Percentiles rank a stretch among this genome's conserved stretches.
These are phyloP conservation scores for Gossypium ekmanianum DNA, from an alignment of 345 rosid species.

Conservation along the genomic window DNA sequence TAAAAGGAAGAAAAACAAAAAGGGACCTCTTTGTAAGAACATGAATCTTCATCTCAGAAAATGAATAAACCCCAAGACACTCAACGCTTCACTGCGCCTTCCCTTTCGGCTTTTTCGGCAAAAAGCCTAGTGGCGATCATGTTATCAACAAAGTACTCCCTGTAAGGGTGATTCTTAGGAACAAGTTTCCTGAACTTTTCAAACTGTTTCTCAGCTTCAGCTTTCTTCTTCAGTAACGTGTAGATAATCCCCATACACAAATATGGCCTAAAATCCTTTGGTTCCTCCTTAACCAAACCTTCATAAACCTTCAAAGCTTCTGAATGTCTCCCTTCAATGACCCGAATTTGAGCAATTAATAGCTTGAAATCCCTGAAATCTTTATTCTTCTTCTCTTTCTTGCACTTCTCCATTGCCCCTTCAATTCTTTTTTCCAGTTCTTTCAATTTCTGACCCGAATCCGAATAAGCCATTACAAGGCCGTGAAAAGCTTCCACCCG, in stretches of 20 bases:
- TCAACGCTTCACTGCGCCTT: constrained; percentile 39
- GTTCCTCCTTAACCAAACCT: constrained; percentile 81
- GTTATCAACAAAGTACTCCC: constrained; percentile 72
- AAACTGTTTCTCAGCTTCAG: constrained; percentile 81
- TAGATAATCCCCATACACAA: constrained; percentile 86
- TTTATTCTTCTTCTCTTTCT: constrained; percentile 57
- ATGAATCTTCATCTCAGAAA: constrained; percentile 15
- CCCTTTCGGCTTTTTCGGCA: constrained; percentile 52
- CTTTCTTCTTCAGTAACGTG: constrained; percentile 63
- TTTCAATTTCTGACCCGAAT: constrained; percentile 42
- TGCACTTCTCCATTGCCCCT: constrained; percentile 68
- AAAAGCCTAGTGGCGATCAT: constrained; percentile 67
- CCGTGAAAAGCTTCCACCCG: constrained; percentile 91
- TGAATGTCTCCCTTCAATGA: constrained; percentile 54
- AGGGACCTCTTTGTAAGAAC: constrained; percentile 12
- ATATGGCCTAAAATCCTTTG: constrained; percentile 89
- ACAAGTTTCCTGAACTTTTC: constrained; percentile 76
- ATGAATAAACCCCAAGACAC: constrained; percentile 4
- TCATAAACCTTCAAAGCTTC: constrained; percentile 82
- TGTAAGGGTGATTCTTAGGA: constrained; percentile 78
- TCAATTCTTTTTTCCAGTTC: constrained; percentile 54
- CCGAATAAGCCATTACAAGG: constrained; percentile 61
- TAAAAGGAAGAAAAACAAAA: neutral
- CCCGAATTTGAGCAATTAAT: constrained; percentile 67
- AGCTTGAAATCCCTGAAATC: constrained; percentile 78